Percentiles rank a stretch among this genome's conserved stretches.
phyloP scores from a whole-genome alignment of 78 protist species.

The Dictyostelium firmibasis region DNA sequence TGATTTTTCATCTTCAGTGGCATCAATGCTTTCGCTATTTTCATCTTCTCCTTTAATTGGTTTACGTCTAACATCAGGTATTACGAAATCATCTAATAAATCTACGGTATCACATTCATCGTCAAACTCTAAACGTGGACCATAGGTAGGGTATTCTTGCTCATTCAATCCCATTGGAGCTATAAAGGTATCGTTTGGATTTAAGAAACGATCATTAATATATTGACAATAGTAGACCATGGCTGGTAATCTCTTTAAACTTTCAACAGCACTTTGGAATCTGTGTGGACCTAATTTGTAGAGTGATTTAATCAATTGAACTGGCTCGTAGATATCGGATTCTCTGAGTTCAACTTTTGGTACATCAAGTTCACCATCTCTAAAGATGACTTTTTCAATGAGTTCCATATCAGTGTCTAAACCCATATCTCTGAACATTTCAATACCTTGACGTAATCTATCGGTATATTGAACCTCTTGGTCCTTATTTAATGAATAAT shows the following conservation, averaged over 20 bases:
- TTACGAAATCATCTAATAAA: too few relatives aligned
- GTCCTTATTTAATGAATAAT: not conserved
- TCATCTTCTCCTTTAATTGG: not conserved
- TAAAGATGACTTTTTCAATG: not conserved
- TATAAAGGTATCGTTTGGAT: not conserved
- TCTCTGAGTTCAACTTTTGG: not conserved
- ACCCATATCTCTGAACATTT: not conserved
- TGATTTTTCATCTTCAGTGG: too few relatives aligned
- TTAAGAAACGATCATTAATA: not conserved
- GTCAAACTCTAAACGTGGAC: not conserved
- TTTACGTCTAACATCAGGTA: too few relatives aligned
- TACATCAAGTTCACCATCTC: not conserved
- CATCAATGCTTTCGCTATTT: too few relatives aligned
- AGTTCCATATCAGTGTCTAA: not conserved
- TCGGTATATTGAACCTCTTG: not conserved
- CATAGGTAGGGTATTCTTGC: too few relatives aligned
- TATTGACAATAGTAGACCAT: constrained; percentile 15
- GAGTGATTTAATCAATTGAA: not conserved
- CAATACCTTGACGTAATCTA: not conserved
- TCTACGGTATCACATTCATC: too few relatives aligned
- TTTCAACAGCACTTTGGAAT: not conserved
- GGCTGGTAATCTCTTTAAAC: not conserved
- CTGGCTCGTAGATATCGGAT: not conserved
- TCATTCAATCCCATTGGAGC: not conserved
- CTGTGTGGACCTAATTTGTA: not conserved